A percentile compares a stretch with the other conserved stretches of the same genome.
Conservation (phyloP, 441 rosid species). For the Adansonia madagascariensis region DNA sequence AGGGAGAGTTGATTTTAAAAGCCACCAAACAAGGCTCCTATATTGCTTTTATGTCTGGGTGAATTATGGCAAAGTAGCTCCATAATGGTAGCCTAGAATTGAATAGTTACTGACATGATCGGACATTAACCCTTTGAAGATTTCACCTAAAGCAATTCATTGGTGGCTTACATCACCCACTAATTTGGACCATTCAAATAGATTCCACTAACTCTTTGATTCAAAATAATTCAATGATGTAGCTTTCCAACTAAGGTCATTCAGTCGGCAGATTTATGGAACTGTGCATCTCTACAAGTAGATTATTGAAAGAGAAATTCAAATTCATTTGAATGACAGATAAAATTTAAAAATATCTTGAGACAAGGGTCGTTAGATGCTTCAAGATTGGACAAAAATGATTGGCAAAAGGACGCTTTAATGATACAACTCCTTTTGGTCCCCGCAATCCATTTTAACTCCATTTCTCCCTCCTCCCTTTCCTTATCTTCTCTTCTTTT, state of each 20-base stretch:
- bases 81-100: not conserved
- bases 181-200: conserved; percentile 4
- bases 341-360: conserved; percentile 22
- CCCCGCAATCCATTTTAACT: conserved; percentile 40
- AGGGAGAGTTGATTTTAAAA: not conserved
- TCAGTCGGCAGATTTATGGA: not conserved
- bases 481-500: conserved; percentile 21
- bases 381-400: conserved; percentile 49
- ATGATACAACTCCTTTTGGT: conserved; percentile 43
- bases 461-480: conserved; percentile 29
- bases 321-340: not conserved
- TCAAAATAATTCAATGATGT: not conserved
- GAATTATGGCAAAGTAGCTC: conserved; percentile 21
- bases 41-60: conserved; percentile 1
- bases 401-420: conserved; percentile 45
- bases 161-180: not conserved
- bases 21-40: not conserved
- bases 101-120: not conserved
- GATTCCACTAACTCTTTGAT: not conserved
- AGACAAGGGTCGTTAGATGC: conserved; percentile 45
- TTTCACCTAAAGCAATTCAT: conserved; percentile 3
- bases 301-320: not conserved
- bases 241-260: not conserved
- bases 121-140: not conserved
- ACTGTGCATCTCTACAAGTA: not conserved